These are phyloP conservation scores for Dactylorhiza incarnata DNA, from an alignment of 106 monocot species.

Conservation along the genomic window DNA sequence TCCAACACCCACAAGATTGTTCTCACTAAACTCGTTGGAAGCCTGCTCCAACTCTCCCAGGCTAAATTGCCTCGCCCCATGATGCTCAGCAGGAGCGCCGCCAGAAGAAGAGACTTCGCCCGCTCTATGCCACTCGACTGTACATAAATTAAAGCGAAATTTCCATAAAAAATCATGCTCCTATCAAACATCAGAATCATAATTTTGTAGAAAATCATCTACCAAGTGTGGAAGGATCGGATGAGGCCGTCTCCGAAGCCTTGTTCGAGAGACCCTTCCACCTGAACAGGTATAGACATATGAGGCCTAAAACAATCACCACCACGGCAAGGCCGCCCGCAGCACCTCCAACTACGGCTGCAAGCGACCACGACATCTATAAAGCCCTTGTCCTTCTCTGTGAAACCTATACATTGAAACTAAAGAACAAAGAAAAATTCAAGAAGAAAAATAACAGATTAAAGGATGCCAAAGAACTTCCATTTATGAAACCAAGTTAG, in stretches of 20 bases:
- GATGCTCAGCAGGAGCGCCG: constrained; percentile 12
- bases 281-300: constrained; percentile 19
- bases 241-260: constrained; percentile 56
- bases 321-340: constrained; percentile 24
- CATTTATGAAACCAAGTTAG: neutral
- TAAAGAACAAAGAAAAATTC: constrained; percentile 2
- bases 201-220: neutral
- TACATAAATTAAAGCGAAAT: neutral
- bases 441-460: neutral
- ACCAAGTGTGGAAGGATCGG: constrained; percentile 53
- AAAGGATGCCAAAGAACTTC: neutral
- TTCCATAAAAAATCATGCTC: neutral
- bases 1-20: constrained; percentile 51
- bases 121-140: constrained; percentile 40
- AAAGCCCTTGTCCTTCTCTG: neutral
- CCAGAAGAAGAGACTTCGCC: constrained; percentile 19
- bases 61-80: constrained; percentile 34
- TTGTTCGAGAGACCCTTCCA: constrained; percentile 18
- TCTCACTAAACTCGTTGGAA: constrained; percentile 41
- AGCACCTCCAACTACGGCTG: constrained; percentile 38
- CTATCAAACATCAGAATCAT: neutral
- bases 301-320: constrained; percentile 9
- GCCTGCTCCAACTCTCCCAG: constrained; percentile 54
- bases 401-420: constrained; percentile 44
- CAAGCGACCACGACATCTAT: constrained; percentile 37